Percentiles rank a stretch among this genome's conserved stretches.
Evolutionary conservation across 441 rosid species (phyloP).

Genomic region (Isatis lusitanica): DNA sequence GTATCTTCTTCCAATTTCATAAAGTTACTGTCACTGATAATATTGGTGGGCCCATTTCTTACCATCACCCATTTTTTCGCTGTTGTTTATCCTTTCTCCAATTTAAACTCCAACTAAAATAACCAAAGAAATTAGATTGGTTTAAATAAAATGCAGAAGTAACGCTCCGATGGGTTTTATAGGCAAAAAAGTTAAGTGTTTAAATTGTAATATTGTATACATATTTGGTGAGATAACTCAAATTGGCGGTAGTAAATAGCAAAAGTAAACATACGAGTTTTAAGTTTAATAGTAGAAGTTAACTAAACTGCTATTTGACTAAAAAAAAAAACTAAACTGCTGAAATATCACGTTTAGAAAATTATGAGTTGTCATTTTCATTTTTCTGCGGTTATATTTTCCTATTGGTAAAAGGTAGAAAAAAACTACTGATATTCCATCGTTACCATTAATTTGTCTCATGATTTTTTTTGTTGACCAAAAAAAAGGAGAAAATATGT

Average conservation of each 20-base stretch:
- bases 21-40: slow-evolving; percentile 32
- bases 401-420: background rate
- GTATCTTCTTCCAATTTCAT: slow-evolving; percentile 32
- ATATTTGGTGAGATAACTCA: background rate
- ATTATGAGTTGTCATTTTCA: background rate
- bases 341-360: background rate
- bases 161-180: background rate
- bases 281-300: no score
- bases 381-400: background rate
- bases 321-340: background rate
- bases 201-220: background rate
- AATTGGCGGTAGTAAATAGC: background rate
- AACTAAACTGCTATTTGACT: background rate
- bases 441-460: background rate
- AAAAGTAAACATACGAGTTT: background rate
- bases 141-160: background rate
- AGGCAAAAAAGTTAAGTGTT: background rate
- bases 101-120: background rate
- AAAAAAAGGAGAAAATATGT: no score
- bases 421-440: background rate
- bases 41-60: slow-evolving; percentile 17
- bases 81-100: slow-evolving; percentile 5
- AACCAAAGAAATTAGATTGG: background rate
- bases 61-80: slow-evolving; percentile 10
- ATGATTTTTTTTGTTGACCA: background rate